Evolutionary conservation across 139 green algal species (phyloP).

Genomic region (Nannochloris sp.): DNA sequence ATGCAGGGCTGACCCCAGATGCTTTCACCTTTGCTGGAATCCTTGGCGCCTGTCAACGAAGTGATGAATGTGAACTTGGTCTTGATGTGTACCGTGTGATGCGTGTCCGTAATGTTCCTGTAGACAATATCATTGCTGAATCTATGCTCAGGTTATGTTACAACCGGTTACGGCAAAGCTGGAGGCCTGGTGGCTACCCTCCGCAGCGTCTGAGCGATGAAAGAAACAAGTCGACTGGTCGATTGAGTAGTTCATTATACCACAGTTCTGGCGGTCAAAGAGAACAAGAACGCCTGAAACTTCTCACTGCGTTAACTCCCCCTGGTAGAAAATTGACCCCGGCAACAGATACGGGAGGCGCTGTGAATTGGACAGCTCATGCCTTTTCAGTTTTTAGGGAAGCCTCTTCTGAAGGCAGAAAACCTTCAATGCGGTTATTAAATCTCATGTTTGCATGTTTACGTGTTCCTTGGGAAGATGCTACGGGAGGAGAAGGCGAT

Average conservation of each 20-base stretch:
- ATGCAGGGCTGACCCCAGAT: slow-evolving; percentile 42
- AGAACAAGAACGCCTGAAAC: neutral
- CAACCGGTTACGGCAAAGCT: slow-evolving; percentile 35
- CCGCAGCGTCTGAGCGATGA: neutral
- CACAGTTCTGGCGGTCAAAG: neutral
- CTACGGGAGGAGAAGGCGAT: neutral
- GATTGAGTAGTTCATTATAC: too few species aligned
- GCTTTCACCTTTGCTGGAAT: slow-evolving; percentile 69
- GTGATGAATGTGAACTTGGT: slow-evolving; percentile 58
- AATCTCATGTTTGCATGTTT: slow-evolving; percentile 54
- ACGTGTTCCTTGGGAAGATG: slow-evolving; percentile 24
- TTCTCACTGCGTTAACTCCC: slow-evolving; percentile 1
- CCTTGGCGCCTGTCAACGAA: slow-evolving; percentile 58
- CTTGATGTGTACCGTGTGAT: slow-evolving; percentile 57
- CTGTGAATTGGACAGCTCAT: slow-evolving; percentile 31
- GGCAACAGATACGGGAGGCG: neutral
- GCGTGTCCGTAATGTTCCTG: slow-evolving; percentile 15
- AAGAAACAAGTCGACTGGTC: neutral
- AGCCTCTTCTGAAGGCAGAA: slow-evolving; percentile 16
- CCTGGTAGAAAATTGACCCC: neutral
- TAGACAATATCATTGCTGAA: slow-evolving; percentile 54
- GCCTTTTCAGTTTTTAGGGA: slow-evolving; percentile 49
- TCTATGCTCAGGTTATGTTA: slow-evolving; percentile 59
- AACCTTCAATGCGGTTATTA: slow-evolving; percentile 32
- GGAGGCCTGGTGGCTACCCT: slow-evolving; percentile 37